Base-by-base conservation (phyloP, 2,329 filamentous ascomycete species). In the Colletotrichum tamarilloi region DNA sequence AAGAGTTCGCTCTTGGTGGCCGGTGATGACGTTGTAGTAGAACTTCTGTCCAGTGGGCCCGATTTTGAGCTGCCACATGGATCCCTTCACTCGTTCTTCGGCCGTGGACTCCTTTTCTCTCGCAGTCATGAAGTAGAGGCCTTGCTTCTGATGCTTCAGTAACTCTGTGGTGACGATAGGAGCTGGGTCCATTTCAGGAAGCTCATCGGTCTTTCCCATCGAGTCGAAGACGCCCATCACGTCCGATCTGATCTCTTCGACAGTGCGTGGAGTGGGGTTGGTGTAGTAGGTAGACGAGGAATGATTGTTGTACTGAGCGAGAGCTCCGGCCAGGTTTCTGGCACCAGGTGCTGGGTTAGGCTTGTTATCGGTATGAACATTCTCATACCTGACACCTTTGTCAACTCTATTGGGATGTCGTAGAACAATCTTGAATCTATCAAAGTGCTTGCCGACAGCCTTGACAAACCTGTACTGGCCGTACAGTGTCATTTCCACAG, bases 221-320 rank as follows among this genome's bases (percentile, higher is more conserved):
- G 92, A 93, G 83, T 98, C 95, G 78, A 99, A 98, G 80, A 98
- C 94, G 55, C 91, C 92, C 81, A 94, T 90, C 26, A 98, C 93
- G 70, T 98, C 95, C 75, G 91, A 92, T 11, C 93, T 92, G 72
- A 98, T 93, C 82, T 98, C 95, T 77, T 98, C 96, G 0, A 92
- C 91, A 0, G 94, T 96, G 38, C 94, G 90, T 60, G 80, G 82
- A 49, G 83, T 81, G 5, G 82, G 78, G 46, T 76, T 78, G n/a
- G 76, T 72, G 71, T 78, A 74, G 22, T 70, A 73, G 4, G 71
- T 66, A 24, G 71, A 59, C n/a, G 68, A 72, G 5, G 72, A 63
- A n/a, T 72, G 68, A 28, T 32, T 49, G 62, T 59, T 72, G 55
- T 74, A 74, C 5, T 72, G 62, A 19, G 72, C 62, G 56, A 72